Evolutionary conservation across 2,329 filamentous ascomycete genomes (phyloP).

Genomic region (Aquanectria penicillioides): DNA sequence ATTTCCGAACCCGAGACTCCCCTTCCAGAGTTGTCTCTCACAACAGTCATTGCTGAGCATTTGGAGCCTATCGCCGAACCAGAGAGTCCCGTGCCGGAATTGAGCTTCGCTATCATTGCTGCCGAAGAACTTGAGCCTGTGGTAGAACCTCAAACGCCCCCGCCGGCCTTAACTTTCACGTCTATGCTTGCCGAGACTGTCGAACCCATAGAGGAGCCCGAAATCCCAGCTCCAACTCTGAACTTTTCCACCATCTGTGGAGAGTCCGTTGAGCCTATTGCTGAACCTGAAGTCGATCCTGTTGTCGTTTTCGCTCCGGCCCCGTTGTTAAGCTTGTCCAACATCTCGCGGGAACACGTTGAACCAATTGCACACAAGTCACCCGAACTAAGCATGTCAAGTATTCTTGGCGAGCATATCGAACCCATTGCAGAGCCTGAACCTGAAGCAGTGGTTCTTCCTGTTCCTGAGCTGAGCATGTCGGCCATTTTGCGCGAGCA

Average conservation of each 20-base stretch:
- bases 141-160: slow-evolving; percentile 36
- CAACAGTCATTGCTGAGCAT: slow-evolving; percentile 38
- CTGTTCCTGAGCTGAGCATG: slow-evolving; percentile 23
- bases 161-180: slow-evolving; percentile 43
- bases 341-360: slow-evolving; percentile 44
- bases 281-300: slow-evolving; percentile 22
- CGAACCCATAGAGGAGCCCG: slow-evolving; percentile 15
- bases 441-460: slow-evolving; percentile 11
- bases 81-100: neutral
- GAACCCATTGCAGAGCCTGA: slow-evolving; percentile 29
- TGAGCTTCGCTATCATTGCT: neutral
- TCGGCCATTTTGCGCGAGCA: slow-evolving; percentile 36
- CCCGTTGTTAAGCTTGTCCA: slow-evolving; percentile 27
- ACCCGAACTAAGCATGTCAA: slow-evolving; percentile 33
- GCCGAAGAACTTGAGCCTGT: slow-evolving; percentile 32
- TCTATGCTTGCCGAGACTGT: slow-evolving; percentile 21
- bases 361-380: slow-evolving; percentile 30
- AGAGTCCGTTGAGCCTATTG: slow-evolving; percentile 31
- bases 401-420: slow-evolving; percentile 29
- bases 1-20: slow-evolving; percentile 23
- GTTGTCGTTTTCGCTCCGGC: slow-evolving; percentile 26
- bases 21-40: slow-evolving; percentile 33
- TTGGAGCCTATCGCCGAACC: slow-evolving; percentile 30
- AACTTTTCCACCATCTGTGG: neutral
- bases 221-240: neutral